These are phyloP conservation scores for Blastomyces emzantsi DNA, from an alignment of 2,329 filamentous ascomycete genomes.

Conservation along the genomic window DNA sequence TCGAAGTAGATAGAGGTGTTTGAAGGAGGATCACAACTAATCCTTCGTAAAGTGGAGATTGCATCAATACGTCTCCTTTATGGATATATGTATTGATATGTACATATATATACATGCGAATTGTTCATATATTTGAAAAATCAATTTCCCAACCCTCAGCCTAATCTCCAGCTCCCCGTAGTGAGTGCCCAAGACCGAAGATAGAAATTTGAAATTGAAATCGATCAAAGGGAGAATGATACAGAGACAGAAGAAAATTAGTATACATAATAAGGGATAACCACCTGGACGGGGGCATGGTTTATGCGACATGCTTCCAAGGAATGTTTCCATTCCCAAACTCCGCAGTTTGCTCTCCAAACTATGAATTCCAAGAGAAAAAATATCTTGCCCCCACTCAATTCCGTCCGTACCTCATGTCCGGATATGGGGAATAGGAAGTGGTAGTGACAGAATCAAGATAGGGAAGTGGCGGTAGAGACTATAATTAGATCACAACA, in stretches of 20 bases:
- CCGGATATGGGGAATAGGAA: neutral
- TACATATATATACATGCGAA: neutral
- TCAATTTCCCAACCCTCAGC: constrained; percentile 21
- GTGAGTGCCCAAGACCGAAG: constrained; percentile 18
- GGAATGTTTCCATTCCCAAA: neutral
- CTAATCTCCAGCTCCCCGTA: constrained; percentile 12
- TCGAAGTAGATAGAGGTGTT: too few relatives aligned
- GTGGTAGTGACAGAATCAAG: neutral
- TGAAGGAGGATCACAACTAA: neutral
- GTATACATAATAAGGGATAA: neutral
- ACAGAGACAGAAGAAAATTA: neutral
- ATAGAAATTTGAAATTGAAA: neutral
- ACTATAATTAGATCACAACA: neutral
- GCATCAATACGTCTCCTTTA: neutral
- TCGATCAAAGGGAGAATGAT: neutral
- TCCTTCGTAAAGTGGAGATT: neutral
- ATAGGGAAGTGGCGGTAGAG: neutral
- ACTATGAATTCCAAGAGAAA: neutral
- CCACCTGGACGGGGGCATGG: neutral
- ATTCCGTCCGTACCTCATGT: neutral
- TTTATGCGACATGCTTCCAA: neutral
- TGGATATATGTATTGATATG: neutral
- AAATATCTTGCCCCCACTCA: neutral
- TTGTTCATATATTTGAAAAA: neutral
- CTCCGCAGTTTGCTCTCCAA: neutral